These are phyloP conservation scores for Moringa oleifera DNA, from an alignment of 345 rosid species.

Conservation along the genomic window DNA sequence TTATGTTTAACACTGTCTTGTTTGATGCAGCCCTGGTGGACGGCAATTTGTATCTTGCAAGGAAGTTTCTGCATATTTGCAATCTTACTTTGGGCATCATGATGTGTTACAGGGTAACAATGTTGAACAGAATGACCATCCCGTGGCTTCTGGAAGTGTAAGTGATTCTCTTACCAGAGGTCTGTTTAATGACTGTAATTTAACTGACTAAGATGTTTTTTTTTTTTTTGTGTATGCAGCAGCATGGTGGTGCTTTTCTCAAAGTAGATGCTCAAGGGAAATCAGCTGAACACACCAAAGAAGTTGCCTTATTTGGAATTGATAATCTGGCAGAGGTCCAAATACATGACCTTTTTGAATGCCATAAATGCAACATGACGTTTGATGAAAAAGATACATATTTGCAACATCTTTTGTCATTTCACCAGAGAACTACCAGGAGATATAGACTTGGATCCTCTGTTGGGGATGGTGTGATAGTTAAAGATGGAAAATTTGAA, in stretches of 20 bases:
- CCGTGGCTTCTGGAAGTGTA: slow-evolving; percentile 32
- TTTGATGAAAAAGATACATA: slow-evolving; percentile 63
- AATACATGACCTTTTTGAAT: slow-evolving; percentile 53
- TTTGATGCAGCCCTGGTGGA: slow-evolving; percentile 54
- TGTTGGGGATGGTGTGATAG: slow-evolving; percentile 70
- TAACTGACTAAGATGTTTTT: not conserved
- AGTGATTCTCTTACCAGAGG: slow-evolving; percentile 14
- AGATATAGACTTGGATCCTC: slow-evolving; percentile 62
- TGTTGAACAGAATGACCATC: slow-evolving; percentile 20
- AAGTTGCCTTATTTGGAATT: slow-evolving; percentile 27
- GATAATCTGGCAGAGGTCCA: slow-evolving; percentile 58
- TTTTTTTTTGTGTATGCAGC: slow-evolving; percentile 21
- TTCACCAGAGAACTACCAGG: slow-evolving; percentile 63
- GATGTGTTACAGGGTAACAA: slow-evolving; percentile 17
- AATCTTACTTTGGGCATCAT: slow-evolving; percentile 32
- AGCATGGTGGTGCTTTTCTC: slow-evolving; percentile 25
- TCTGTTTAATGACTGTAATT: not conserved
- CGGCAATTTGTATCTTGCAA: slow-evolving; percentile 64
- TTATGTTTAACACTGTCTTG: not conserved
- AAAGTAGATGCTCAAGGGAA: slow-evolving; percentile 31
- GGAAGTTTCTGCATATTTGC: slow-evolving; percentile 57
- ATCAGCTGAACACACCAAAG: slow-evolving; percentile 26
- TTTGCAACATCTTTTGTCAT: slow-evolving; percentile 62
- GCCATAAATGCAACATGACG: slow-evolving; percentile 59
- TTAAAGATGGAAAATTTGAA: slow-evolving; percentile 72